phyloP scores from a whole-genome alignment of 106 monocot genomes.

The Platanthera zijinensis region DNA sequence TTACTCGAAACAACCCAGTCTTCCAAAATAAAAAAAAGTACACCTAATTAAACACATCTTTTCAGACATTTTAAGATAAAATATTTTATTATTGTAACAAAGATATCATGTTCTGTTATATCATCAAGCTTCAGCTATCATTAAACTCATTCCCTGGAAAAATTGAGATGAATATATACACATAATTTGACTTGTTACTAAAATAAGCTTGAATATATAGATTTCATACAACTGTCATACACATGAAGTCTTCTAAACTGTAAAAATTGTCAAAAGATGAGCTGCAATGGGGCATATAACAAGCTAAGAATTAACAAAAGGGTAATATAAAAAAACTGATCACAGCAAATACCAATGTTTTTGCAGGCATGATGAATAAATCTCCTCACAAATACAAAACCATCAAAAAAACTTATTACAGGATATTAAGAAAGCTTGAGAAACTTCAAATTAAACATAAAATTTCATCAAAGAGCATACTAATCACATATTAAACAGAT shows the following conservation, averaged over 20 bases:
- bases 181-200: neutral
- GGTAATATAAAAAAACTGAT: no score
- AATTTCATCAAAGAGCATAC: neutral
- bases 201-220: neutral
- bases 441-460: neutral
- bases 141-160: neutral
- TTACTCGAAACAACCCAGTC: neutral
- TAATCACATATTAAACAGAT: neutral
- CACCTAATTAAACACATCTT: neutral
- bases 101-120: neutral
- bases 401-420: no score
- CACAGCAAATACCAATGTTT: neutral
- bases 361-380: neutral
- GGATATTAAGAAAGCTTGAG: no score
- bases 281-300: neutral
- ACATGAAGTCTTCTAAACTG: neutral
- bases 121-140: neutral
- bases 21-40: neutral
- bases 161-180: neutral
- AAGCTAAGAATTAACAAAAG: neutral
- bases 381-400: neutral
- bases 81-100: neutral
- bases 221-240: neutral
- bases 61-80: neutral
- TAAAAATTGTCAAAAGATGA: neutral